phyloP scores from a whole-genome alignment of 768 basidiomycete species.

The Podaxis sp. region DNA sequence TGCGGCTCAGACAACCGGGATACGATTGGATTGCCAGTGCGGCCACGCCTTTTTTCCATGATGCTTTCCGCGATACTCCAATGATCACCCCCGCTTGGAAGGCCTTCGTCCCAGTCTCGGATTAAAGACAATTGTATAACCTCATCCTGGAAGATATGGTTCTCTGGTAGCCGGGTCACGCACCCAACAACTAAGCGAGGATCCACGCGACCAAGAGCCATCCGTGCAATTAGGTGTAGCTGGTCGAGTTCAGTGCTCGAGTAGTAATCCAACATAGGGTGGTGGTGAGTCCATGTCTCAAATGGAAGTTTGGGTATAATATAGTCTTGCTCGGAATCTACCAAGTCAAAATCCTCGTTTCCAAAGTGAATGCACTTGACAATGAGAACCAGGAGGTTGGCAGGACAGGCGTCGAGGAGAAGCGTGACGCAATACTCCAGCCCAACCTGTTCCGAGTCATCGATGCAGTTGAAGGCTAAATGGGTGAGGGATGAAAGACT shows the following conservation, averaged over 20 bases:
- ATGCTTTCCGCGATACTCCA: neutral
- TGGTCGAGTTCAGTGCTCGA: neutral
- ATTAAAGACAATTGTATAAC: neutral
- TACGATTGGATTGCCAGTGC: neutral
- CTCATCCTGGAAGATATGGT: neutral
- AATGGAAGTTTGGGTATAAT: neutral
- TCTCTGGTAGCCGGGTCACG: neutral
- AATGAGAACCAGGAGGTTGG: neutral
- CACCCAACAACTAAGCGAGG: neutral
- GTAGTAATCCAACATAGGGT: neutral
- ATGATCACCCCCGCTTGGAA: neutral
- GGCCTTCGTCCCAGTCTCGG: neutral
- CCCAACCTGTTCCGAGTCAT: neutral
- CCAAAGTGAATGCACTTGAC: neutral
- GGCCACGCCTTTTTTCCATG: neutral
- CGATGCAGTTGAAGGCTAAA: neutral
- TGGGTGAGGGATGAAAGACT: neutral
- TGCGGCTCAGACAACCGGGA: neutral
- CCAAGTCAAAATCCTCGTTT: neutral
- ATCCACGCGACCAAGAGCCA: neutral
- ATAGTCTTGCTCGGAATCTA: neutral
- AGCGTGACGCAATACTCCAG: neutral
- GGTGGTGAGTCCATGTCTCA: neutral
- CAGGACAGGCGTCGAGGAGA: neutral
- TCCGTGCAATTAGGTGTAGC: neutral